Evolutionary conservation across 345 rosid genomes (phyloP), one percentile per base, ranked within the genome.

Genomic region (Turnera subulata): DNA sequence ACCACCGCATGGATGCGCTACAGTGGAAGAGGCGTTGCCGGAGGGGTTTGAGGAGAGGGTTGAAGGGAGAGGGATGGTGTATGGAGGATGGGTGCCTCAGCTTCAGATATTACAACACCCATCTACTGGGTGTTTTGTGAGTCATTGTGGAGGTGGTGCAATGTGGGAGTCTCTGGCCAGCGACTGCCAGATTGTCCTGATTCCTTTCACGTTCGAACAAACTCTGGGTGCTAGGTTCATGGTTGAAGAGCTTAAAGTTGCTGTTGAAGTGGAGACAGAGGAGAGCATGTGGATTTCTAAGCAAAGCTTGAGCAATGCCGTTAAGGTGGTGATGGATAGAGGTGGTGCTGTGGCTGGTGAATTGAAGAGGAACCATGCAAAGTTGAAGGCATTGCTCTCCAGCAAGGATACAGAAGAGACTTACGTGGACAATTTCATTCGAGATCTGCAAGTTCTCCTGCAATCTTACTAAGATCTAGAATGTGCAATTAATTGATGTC

Each of bases 61-160:
- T 12, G 8, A 13, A 15, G 50, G 55, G 2, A 78, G 65, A 60
- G 80, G 78, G 47, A 26, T 47, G 15, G 67, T 76, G 20, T 50
- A 58, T 38, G 76, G 77, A 35, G 82, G 71, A 13, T 73, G 82
- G 81, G 73, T 69, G 20, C 75, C 74, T 2, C 82, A 68, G 45
- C 53, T 47, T 15, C 20, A 38, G 50, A 57, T 79, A 43, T 38
- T 79, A 58, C 22, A 52, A 23, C 80, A 75, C 25, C 66, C 58
- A 18, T 66, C 80, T 17, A 63, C 72, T 1, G 80, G 78, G 10
- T 69, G 83, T 42, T 72, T 75, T 26, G 80, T 75, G 43, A 69
- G 18, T 44, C 84, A 76, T 17, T 62, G 77, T 11, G 81, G 84
- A 5, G 65, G 6, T 2, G 18, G 58, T 38, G 25, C 55, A 6